Percentiles rank a stretch among this genome's conserved stretches.
These are phyloP conservation scores for Hypomontagnella submonticulosa DNA, from an alignment of 495 filamentous ascomycete genomes.

Conservation along the genomic window DNA sequence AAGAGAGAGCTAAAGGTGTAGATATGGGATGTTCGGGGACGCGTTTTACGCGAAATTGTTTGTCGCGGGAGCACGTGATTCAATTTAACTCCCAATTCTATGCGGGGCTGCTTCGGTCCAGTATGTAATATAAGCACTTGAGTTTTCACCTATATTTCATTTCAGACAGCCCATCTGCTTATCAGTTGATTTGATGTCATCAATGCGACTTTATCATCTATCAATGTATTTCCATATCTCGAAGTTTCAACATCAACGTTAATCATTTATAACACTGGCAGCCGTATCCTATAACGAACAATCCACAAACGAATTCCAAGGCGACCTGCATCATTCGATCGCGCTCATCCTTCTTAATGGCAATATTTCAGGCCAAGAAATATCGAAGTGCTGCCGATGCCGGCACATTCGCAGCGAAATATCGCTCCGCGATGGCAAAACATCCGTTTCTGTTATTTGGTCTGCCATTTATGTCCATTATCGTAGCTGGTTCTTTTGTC, in stretches of 20 bases:
- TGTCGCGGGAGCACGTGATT: slow-evolving; percentile 39
- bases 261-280: background rate
- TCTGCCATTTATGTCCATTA: slow-evolving; percentile 90
- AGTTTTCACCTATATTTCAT: too few species aligned
- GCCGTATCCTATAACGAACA: too few species aligned
- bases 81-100: slow-evolving; percentile 3
- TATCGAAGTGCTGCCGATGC: slow-evolving; percentile 69
- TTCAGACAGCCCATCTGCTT: slow-evolving; percentile 2
- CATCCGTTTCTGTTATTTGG: slow-evolving; percentile 95
- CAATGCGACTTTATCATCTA: background rate
- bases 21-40: slow-evolving; percentile 24
- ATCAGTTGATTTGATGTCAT: slow-evolving; percentile 9
- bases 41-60: slow-evolving; percentile 37
- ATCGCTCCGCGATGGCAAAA: slow-evolving; percentile 73
- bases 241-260: background rate
- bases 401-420: slow-evolving; percentile 76
- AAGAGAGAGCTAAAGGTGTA: slow-evolving; percentile 5
- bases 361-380: slow-evolving; percentile 76
- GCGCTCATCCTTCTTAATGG: slow-evolving; percentile 62
- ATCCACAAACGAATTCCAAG: too few species aligned
- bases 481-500: slow-evolving; percentile 94
- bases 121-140: too few species aligned
- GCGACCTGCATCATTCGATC: background rate
- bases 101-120: background rate
- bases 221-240: background rate